Evolutionary conservation across 768 basidiomycete genomes (phyloP).

Genomic region (Phylloporus sp.): DNA sequence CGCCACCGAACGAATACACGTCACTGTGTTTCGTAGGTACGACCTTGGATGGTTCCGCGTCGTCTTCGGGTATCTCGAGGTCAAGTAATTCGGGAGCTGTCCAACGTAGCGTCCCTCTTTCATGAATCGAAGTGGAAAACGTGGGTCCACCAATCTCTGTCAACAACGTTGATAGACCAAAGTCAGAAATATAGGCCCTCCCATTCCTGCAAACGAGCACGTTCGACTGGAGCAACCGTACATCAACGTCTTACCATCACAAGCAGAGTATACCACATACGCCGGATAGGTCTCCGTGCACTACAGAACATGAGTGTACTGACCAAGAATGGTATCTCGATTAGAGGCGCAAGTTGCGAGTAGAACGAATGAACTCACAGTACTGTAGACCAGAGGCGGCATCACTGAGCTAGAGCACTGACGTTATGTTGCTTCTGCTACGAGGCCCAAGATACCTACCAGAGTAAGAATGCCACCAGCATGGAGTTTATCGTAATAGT

Average conservation of each 20-base stretch:
- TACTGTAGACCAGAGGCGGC: constrained; percentile 20
- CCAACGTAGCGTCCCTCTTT: constrained; percentile 28
- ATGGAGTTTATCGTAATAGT: constrained; percentile 6
- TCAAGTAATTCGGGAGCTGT: constrained; percentile 30
- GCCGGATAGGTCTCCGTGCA: constrained; percentile 23
- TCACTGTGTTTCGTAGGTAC: constrained; percentile 11
- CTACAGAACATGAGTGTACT: constrained; percentile 16
- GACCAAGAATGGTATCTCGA: neutral
- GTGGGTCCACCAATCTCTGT: constrained; percentile 34
- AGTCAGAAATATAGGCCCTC: constrained; percentile 32
- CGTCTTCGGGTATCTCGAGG: constrained; percentile 7
- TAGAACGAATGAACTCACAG: constrained; percentile 1
- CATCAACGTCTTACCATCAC: neutral
- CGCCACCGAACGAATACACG: constrained; percentile 27
- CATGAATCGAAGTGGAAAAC: constrained; percentile 33
- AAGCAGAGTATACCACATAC: constrained; percentile 2
- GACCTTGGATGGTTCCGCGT: constrained; percentile 8
- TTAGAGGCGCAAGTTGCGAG: neutral
- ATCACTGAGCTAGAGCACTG: constrained; percentile 11
- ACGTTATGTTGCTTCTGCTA: neutral
- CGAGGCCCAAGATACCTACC: neutral
- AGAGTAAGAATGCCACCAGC: constrained; percentile 3
- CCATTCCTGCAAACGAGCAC: constrained; percentile 13
- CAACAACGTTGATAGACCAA: constrained; percentile 41
- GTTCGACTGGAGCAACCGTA: constrained; percentile 7